A percentile compares a stretch with the other conserved stretches of the same genome.
Conservation (phyloP, 495 filamentous ascomycete genomes). For the Parathielavia hyrcaniae region DNA sequence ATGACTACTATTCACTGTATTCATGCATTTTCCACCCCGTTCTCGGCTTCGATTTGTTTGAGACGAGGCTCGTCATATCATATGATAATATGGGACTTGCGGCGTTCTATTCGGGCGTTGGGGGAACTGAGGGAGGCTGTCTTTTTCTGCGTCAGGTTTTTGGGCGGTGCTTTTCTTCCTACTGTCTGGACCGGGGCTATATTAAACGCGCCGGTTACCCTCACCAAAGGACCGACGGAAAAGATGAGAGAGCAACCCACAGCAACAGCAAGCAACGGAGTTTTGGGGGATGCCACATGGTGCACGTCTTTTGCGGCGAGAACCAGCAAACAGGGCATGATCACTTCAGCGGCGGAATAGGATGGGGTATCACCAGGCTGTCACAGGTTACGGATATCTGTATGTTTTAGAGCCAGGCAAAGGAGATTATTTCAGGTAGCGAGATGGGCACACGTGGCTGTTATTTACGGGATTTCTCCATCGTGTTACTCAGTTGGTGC, state of each 20-base stretch:
- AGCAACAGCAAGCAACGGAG: constrained; percentile 10
- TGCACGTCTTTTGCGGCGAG: not conserved
- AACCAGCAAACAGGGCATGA: not conserved
- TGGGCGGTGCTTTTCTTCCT: not conserved
- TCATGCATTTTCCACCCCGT: not conserved
- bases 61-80: not conserved
- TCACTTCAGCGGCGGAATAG: not conserved
- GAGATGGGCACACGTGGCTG: not conserved
- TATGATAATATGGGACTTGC: not conserved
- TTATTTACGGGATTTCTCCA: not conserved
- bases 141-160: not conserved
- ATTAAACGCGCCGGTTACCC: not conserved
- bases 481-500: not conserved
- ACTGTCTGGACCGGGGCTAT: constrained; percentile 4
- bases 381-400: too few relatives aligned
- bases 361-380: too few relatives aligned
- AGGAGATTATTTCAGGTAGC: not conserved
- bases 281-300: not conserved
- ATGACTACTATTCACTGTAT: not conserved
- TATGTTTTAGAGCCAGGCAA: not conserved
- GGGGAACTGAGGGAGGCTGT: not conserved
- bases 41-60: not conserved
- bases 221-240: not conserved
- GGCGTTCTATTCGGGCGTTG: not conserved
- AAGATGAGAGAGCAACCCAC: not conserved